These are phyloP conservation scores for Udeniomyces megalosporus DNA, from an alignment of 768 basidiomycete species.

Conservation along the genomic window DNA sequence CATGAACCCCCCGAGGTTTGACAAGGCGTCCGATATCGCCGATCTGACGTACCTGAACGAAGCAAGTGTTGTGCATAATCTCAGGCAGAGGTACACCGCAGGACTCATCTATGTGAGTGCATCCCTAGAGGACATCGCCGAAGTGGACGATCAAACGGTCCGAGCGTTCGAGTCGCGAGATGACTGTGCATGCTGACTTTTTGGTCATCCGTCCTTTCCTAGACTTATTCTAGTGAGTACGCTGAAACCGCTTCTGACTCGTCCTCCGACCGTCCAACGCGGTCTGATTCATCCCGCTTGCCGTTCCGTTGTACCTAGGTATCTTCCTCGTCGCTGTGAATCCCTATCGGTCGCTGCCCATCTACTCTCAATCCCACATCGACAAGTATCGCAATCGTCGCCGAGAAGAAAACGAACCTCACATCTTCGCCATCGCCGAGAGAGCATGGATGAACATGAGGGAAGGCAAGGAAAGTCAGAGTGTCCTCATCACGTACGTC, in stretches of 20 bases:
- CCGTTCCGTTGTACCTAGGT: slow-evolving; percentile 24
- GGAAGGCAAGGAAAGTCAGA: slow-evolving; percentile 90
- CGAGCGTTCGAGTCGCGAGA: not conserved
- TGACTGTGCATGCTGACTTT: not conserved
- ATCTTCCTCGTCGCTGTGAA: slow-evolving; percentile 97
- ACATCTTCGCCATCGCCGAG: slow-evolving; percentile 94
- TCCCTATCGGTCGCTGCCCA: slow-evolving; percentile 79
- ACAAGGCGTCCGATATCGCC: slow-evolving; percentile 92
- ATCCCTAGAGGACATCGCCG: no score
- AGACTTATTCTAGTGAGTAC: slow-evolving; percentile 61
- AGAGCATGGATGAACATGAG: slow-evolving; percentile 98
- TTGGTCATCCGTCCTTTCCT: not conserved
- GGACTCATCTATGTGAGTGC: slow-evolving; percentile 75
- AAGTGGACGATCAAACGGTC: no score
- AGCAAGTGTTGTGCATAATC: slow-evolving; percentile 96
- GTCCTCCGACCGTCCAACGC: no score
- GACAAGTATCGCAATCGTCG: slow-evolving; percentile 38
- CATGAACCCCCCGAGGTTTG: slow-evolving; percentile 41
- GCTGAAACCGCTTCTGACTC: not conserved
- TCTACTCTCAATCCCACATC: slow-evolving; percentile 75
- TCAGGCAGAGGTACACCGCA: slow-evolving; percentile 74
- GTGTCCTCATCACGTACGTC: slow-evolving; percentile 88
- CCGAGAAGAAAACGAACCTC: slow-evolving; percentile 77
- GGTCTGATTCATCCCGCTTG: not conserved
- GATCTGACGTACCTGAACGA: slow-evolving; percentile 96